A percentile compares a stretch with the other conserved stretches of the same genome.
phyloP scores from a whole-genome alignment of 2,329 filamentous ascomycete species.

The Albifimbria verrucaria region DNA sequence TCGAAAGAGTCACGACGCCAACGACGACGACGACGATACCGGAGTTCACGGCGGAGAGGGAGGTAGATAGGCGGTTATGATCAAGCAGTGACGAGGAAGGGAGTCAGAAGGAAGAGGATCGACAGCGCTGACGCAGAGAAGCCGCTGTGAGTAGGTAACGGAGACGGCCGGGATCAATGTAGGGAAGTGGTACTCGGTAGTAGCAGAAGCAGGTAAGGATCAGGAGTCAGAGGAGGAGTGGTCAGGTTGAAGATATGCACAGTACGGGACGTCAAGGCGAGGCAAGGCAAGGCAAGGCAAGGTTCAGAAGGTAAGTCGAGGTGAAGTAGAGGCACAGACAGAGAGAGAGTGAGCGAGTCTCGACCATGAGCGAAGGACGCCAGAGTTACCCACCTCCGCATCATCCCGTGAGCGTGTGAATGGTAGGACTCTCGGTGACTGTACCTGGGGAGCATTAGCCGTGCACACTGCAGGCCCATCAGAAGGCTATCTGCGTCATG shows the following conservation, averaged over 20 bases:
- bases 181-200: too few species aligned
- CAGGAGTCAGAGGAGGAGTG: not conserved
- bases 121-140: not conserved
- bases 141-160: too few species aligned
- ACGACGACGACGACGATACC: not conserved
- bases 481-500: slow-evolving; percentile 16
- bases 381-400: slow-evolving; percentile 13
- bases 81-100: not conserved
- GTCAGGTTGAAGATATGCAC: not conserved
- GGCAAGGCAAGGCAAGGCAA: not conserved
- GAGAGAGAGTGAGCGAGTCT: not conserved
- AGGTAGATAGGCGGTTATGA: not conserved
- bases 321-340: not conserved
- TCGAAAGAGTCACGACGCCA: slow-evolving; percentile 13
- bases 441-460: slow-evolving; percentile 3
- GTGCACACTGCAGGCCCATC: not conserved
- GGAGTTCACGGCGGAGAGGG: not conserved
- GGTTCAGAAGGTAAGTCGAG: too few species aligned
- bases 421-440: slow-evolving; percentile 7
- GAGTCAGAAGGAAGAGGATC: not conserved
- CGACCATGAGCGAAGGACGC: not conserved
- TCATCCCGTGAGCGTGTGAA: slow-evolving; percentile 24
- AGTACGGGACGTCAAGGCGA: not conserved
- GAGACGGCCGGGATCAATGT: too few species aligned
- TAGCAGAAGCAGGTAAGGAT: not conserved